Evolutionary conservation across 2,329 filamentous ascomycete species (phyloP), one percentile per base, ranked within the genome.

Genomic region (Diaporthe sp.): DNA sequence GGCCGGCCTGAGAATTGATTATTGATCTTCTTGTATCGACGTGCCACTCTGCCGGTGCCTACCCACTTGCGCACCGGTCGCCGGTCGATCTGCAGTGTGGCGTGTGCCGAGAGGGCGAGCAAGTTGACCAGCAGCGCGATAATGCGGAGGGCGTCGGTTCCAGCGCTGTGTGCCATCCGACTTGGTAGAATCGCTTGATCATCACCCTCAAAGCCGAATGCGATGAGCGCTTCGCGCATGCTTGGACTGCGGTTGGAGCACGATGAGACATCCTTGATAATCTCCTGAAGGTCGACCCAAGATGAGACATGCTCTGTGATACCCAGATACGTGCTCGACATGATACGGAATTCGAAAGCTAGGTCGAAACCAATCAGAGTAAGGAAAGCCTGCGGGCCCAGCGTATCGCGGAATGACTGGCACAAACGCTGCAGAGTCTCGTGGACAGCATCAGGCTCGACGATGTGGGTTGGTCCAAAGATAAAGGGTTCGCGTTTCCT

Each of bases 201-300:
- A 33, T 66, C 60, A 33, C 60, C 28, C 60, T 66, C 60, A 33
- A 66, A 66, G 25, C 60, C 60, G 60, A 66, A 66, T 33, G 60
- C 40, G 40, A 66, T 33, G 40, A 66, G 40, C 40, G 60, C 33
- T 10, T 47, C 60, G 40, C 60, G 60, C 60, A 64, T 64, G 40
- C 60, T 64, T 47, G 60, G 60, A 8, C 60, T 64, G 60, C 60
- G 40, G 60, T 64, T 33, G 40, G 60, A n/a, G 40, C 38, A 47
- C 60, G 40, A 33, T n/a, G 60, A 64, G 60, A 64, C 28, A 64
- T 64, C 60, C 60, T 47, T 64, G 40, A 64, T 64, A 33, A 45
- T 64, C 40, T 64, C 60, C 60, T 64, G 60, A 17, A 64, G 60
- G 60, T 64, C 60, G 38, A 64, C 60, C 60, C 60, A 64, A n/a